These are phyloP conservation scores for Sporothrix pallida DNA, from an alignment of 2,329 filamentous ascomycete genomes.

Conservation along the genomic window DNA sequence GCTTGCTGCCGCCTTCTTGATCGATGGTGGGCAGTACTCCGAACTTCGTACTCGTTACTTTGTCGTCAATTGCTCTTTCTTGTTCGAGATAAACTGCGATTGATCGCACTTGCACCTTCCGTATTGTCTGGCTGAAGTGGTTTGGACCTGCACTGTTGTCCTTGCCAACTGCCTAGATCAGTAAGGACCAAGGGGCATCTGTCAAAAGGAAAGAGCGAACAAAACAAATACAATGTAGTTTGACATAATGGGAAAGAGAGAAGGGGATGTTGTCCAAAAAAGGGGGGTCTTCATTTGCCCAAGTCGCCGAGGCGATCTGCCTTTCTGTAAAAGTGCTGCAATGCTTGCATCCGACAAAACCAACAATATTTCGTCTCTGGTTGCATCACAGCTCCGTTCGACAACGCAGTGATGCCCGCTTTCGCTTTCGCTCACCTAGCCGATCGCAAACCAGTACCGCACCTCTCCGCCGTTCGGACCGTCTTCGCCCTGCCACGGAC, in stretches of 20 bases:
- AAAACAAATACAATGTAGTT: not conserved
- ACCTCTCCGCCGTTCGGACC: not conserved
- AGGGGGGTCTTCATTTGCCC: not conserved
- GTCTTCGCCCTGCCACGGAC: not conserved
- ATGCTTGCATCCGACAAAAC: not conserved
- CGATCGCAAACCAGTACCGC: not conserved
- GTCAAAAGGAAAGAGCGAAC: not conserved
- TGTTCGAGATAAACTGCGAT: not conserved
- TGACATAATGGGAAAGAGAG: not conserved
- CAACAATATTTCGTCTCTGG: not conserved
- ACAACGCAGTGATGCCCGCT: conserved; percentile 9
- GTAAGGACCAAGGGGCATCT: conserved; percentile 1
- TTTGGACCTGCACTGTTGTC: not conserved
- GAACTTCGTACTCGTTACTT: not conserved
- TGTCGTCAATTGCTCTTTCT: not conserved
- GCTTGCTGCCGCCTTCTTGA: conserved; percentile 4
- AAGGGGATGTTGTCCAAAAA: not conserved
- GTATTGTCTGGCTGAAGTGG: not conserved
- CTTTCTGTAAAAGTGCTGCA: not conserved
- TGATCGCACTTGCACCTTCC: not conserved
- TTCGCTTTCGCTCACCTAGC: not conserved
- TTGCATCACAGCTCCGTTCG: conserved; percentile 1
- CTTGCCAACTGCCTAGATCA: not conserved
- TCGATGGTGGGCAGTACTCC: not conserved
- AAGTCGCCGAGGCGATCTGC: not conserved